phyloP scores from a whole-genome alignment of 768 basidiomycete species.

The Podaxis sp. region DNA sequence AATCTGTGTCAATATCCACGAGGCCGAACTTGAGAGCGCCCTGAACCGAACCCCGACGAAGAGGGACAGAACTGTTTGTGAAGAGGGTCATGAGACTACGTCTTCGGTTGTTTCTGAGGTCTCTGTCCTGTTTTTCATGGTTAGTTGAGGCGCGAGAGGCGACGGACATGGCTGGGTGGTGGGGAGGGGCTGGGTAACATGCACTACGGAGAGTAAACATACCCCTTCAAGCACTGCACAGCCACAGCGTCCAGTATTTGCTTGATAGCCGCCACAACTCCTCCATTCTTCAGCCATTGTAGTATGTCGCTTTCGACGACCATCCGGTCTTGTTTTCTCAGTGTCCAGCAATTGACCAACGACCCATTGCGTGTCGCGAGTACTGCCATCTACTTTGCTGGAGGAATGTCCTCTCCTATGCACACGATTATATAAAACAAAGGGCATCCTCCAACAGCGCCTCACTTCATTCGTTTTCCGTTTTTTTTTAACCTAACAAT shows the following conservation, averaged over 20 bases:
- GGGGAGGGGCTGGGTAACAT: constrained; percentile 6
- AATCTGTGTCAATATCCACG: constrained; percentile 15
- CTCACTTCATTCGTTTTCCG: no score
- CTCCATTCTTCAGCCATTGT: neutral
- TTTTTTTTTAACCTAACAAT: no score
- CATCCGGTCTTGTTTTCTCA: no score
- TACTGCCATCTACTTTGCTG: no score
- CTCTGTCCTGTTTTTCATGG: neutral
- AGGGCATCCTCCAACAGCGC: no score
- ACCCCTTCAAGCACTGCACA: constrained; percentile 2
- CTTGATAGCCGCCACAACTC: neutral
- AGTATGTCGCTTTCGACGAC: no score
- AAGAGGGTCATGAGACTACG: constrained; percentile 32
- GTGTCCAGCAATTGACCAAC: no score
- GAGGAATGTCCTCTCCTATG: no score
- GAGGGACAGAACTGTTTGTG: constrained; percentile 25
- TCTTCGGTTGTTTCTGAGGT: constrained; percentile 15
- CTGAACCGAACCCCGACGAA: constrained; percentile 21
- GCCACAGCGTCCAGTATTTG: constrained; percentile 1
- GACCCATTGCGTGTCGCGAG: no score
- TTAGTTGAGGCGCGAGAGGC: neutral
- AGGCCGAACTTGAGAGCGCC: constrained; percentile 14
- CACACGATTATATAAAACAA: no score
- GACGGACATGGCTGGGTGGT: neutral
- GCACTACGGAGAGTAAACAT: constrained; percentile 9